Evolutionary conservation across 176 grass and related monocot genomes (phyloP), one percentile per base, ranked within the genome.

Genomic region (Zizania latifolia): DNA sequence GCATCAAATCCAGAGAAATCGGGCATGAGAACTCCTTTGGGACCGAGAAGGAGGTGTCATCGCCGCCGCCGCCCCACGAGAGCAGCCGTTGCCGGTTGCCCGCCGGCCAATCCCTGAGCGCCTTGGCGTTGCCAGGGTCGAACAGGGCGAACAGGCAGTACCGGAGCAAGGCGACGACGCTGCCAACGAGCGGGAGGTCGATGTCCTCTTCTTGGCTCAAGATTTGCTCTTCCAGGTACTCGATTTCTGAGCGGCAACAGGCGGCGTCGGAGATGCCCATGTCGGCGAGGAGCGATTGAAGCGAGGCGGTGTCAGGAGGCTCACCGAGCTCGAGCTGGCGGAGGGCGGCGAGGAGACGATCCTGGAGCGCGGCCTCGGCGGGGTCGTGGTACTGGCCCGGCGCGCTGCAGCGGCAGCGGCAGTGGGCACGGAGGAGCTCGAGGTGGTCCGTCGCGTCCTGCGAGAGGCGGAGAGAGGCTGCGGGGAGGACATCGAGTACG

Each of bases 21-120:
- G 96, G 92, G 72, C 96, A 99, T 19, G 89, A 95, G 54, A 99
- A 99, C 75, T 99, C 96, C 77, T 92, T 99, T 8, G 89, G 96
- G n/a, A 95, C 79, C 10, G 53, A 76, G n/a, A 99, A 84, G 32
- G 89, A 95, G 65, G 73, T 92, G 62, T 90, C 86, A 36, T 88
- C 85, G 21, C 88, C 79, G 46, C 78, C 79, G 46, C 78, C 46
- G 62, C 84, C 82, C 86, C 71, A 81, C 5, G 82, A 86, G 12
- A 88, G 88, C 46, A 91, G 46, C 62, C 81, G 60, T 68, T 93
- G 71, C 76, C 74, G 78, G 48, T 80, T 54, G 14, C 78, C 63
- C n/a, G 34, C 22, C 54, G 56, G 81, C 71, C 62, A 85, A 30
- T 60, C 60, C 62, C 66, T 54, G 76, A 50, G 22, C 54, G 24